Conservation (phyloP, 1,139 yeast genomes). For the Petasospora fabianii region DNA sequence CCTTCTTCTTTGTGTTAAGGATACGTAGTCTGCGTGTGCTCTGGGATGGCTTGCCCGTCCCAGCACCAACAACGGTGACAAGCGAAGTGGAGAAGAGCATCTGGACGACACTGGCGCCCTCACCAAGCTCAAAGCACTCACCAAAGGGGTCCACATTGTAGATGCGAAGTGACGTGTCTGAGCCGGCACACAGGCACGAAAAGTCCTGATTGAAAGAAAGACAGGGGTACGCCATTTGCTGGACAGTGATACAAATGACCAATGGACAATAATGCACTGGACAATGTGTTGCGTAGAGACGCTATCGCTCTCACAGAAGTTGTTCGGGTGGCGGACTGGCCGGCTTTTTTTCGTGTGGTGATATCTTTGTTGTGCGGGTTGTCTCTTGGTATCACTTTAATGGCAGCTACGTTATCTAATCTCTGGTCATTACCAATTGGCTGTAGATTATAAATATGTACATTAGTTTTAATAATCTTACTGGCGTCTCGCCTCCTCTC, state of each 20-base stretch:
- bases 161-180: conserved; percentile 50
- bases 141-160: conserved; percentile 62
- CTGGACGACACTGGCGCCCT: conserved; percentile 44
- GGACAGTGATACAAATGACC: background rate
- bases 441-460: background rate
- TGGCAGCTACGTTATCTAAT: too few species aligned
- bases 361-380: too few species aligned
- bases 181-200: conserved; percentile 58
- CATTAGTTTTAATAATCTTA: background rate
- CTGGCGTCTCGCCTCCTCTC: conserved; percentile 20
- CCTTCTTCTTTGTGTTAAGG: conserved; percentile 62
- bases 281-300: background rate
- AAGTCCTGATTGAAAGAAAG: conserved; percentile 60
- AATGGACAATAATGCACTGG: background rate
- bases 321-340: too few species aligned
- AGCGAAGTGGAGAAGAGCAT: conserved; percentile 72
- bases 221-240: conserved; percentile 1
- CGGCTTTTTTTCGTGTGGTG: too few species aligned
- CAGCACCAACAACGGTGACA: conserved; percentile 56
- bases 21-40: conserved; percentile 53
- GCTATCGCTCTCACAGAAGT: too few species aligned
- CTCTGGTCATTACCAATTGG: too few species aligned
- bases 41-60: conserved; percentile 29
- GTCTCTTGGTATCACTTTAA: too few species aligned
- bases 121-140: conserved; percentile 43